Evolutionary conservation across 2,329 filamentous ascomycete genomes (phyloP).

Genomic region (Penicillium occitanis): DNA sequence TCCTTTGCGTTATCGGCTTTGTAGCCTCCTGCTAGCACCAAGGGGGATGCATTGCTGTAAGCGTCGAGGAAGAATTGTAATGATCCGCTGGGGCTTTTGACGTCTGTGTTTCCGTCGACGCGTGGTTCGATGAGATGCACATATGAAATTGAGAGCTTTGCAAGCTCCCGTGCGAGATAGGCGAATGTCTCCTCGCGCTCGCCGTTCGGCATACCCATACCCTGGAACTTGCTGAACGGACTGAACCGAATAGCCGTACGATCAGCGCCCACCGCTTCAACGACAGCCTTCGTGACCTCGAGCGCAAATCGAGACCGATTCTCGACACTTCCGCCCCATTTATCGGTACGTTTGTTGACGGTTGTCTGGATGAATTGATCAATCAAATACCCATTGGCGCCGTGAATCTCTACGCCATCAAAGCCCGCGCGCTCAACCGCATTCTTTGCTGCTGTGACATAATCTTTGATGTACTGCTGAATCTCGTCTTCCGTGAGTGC

Average conservation of each 20-base stretch:
- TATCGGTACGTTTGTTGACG: constrained; percentile 49
- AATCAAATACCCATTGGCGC: constrained; percentile 50
- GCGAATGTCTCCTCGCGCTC: constrained; percentile 59
- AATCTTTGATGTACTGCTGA: constrained; percentile 39
- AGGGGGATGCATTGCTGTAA: constrained; percentile 1
- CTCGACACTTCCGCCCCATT: constrained; percentile 51
- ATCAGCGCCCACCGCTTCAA: constrained; percentile 43
- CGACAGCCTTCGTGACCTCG: constrained; percentile 49
- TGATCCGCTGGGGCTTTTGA: not conserved
- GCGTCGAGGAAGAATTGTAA: constrained; percentile 16
- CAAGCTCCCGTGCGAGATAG: constrained; percentile 6
- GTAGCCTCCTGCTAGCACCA: constrained; percentile 15
- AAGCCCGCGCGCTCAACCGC: constrained; percentile 55
- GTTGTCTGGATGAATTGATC: constrained; percentile 52
- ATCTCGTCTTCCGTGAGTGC: constrained; percentile 44
- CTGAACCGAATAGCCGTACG: constrained; percentile 47
- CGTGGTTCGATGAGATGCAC: constrained; percentile 17
- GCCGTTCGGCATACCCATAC: constrained; percentile 51
- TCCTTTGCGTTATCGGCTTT: not conserved
- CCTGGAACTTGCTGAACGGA: constrained; percentile 36
- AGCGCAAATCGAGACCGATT: constrained; percentile 55
- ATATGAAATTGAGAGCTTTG: not conserved
- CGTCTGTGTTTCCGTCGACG: not conserved
- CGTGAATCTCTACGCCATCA: constrained; percentile 52
- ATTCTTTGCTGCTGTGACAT: constrained; percentile 44